Conservation (phyloP, 768 basidiomycete species). For the Boletus rex-veris region DNA sequence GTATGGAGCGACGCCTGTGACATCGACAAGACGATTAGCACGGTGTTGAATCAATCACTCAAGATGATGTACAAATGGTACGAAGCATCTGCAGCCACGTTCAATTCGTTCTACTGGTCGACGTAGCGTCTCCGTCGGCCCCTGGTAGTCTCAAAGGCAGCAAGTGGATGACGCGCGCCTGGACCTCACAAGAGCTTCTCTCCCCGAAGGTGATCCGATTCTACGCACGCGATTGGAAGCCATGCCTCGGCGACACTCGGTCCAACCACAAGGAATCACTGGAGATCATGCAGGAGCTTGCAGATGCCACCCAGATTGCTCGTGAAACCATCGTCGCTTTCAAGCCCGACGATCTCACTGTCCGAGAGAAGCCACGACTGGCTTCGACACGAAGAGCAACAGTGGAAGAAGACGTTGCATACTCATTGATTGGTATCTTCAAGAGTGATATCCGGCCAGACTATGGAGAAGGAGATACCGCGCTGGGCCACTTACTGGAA, state of each 20-base stretch:
- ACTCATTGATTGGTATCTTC: constrained; percentile 11
- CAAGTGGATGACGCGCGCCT: constrained; percentile 11
- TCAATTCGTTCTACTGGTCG: constrained; percentile 1
- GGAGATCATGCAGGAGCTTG: constrained; percentile 8
- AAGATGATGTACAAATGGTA: constrained; percentile 15
- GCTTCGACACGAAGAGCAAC: constrained; percentile 9
- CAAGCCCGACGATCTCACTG: constrained; percentile 3
- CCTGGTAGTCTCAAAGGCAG: not conserved
- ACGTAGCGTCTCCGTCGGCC: not conserved
- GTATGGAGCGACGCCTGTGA: constrained; percentile 12
- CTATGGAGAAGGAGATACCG: constrained; percentile 7
- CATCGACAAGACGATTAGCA: constrained; percentile 10
- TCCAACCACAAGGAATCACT: constrained; percentile 8
- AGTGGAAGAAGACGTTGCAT: constrained; percentile 7
- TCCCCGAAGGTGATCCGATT: constrained; percentile 7
- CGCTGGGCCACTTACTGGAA: constrained; percentile 12
- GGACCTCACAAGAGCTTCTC: constrained; percentile 17
- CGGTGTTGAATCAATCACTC: constrained; percentile 7
- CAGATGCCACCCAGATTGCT: not conserved
- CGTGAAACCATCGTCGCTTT: constrained; percentile 1
- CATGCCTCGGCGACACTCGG: too few relatives aligned
- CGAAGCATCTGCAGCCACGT: not conserved
- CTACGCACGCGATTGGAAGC: constrained; percentile 7
- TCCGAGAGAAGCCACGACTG: constrained; percentile 7
- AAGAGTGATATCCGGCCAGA: constrained; percentile 4